A percentile compares a stretch with the other conserved stretches of the same genome.
Conservation (phyloP, 2,329 filamentous ascomycete genomes). For the Ceratocystis smalleyi region DNA sequence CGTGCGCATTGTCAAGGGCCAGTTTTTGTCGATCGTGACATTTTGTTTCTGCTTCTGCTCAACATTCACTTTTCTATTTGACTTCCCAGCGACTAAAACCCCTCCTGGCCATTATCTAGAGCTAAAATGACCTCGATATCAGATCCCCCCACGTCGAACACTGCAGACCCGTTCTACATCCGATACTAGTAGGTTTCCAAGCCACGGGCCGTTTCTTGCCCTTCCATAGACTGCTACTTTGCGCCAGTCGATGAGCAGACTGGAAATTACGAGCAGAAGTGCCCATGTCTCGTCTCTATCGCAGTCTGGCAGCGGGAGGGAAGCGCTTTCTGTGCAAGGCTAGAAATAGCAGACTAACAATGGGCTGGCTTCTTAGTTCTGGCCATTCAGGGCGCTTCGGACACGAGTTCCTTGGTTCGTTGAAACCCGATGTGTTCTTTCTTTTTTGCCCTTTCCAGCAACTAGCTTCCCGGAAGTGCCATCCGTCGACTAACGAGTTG, state of each 20-base stretch:
- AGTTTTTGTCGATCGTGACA: background rate
- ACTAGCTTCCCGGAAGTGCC: conserved; percentile 8
- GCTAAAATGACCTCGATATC: background rate
- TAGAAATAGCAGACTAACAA: background rate
- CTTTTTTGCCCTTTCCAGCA: too few relatives aligned
- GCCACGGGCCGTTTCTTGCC: background rate
- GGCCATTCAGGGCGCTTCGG: conserved; percentile 95
- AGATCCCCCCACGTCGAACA: conserved; percentile 4
- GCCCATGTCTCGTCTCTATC: background rate
- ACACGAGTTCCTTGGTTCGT: conserved; percentile 85
- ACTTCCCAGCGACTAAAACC: background rate
- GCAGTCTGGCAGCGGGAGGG: too few relatives aligned
- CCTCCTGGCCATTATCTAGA: background rate
- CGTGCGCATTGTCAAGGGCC: background rate
- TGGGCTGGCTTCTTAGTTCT: conserved; percentile 43
- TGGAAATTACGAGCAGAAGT: conserved; percentile 14
- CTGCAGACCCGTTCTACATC: conserved; percentile 69
- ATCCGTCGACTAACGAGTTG: background rate
- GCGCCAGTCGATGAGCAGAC: background rate
- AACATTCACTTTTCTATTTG: background rate
- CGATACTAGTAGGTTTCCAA: conserved; percentile 71
- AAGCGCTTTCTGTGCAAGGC: too few relatives aligned
- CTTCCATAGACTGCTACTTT: background rate
- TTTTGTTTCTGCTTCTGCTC: background rate
- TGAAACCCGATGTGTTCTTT: background rate